phyloP scores from a whole-genome alignment of 176 grass and related monocot species.

The Pharus latifolius region DNA sequence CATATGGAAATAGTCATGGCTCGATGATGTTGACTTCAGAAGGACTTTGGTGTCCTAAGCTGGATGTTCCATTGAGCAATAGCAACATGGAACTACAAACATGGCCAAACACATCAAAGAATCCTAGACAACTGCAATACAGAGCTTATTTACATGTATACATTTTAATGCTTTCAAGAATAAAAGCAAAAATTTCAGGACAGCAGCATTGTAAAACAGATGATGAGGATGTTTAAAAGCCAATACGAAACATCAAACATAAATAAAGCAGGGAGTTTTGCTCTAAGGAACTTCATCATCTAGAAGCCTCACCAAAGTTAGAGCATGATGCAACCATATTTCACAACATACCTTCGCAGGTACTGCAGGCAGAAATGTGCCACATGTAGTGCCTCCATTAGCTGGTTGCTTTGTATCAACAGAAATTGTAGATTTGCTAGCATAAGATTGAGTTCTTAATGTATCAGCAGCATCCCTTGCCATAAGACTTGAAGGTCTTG shows the following conservation, averaged over 20 bases:
- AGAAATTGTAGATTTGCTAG: conserved; percentile 20
- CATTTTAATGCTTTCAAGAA: not conserved
- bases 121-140: conserved; percentile 1
- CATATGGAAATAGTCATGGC: not conserved
- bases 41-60: not conserved
- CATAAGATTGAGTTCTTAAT: conserved; percentile 33
- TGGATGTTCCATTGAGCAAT: not conserved
- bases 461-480: conserved; percentile 33
- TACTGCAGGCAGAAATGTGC: not conserved
- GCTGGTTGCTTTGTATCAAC: conserved; percentile 22
- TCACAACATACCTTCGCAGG: conserved; percentile 29
- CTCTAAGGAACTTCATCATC: not conserved
- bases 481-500: conserved; percentile 33
- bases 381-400: conserved; percentile 24
- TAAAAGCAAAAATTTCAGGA: not conserved
- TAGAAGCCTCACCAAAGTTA: conserved; percentile 1
- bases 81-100: not conserved
- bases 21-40: not conserved
- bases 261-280: not conserved
- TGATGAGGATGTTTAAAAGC: not conserved
- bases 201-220: not conserved
- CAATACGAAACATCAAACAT: not conserved
- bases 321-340: not conserved
- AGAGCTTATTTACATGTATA: not conserved
- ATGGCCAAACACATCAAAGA: not conserved